Conservation (phyloP, 441 rosid species). For the Gossypium trilobum region DNA sequence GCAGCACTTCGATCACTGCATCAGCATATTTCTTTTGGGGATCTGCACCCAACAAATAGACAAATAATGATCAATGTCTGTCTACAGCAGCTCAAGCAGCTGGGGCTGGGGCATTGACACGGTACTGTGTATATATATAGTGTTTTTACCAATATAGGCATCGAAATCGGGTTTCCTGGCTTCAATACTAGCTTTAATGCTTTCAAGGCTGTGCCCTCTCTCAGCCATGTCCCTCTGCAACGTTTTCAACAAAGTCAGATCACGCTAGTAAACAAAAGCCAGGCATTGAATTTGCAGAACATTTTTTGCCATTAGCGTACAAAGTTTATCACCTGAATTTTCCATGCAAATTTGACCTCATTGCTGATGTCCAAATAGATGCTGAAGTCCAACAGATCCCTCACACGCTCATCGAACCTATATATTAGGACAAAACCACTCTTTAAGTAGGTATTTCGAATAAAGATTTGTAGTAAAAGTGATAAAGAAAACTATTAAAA, state of each 20-base stretch:
- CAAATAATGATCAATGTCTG: not conserved
- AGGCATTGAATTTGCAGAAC: not conserved
- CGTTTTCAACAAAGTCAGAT: conserved; percentile 2
- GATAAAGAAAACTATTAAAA: not conserved
- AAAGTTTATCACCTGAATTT: conserved; percentile 57
- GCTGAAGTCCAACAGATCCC: conserved; percentile 83
- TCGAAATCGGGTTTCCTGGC: conserved; percentile 92
- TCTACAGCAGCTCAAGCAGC: not conserved
- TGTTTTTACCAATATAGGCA: conserved; percentile 68
- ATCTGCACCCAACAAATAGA: conserved; percentile 35
- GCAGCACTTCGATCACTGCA: conserved; percentile 88
- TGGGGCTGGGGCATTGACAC: not conserved
- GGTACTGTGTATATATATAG: not conserved
- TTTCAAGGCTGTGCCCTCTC: conserved; percentile 94
- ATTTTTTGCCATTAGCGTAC: not conserved
- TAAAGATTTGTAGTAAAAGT: not conserved
- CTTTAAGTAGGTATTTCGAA: not conserved
- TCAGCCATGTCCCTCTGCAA: conserved; percentile 95
- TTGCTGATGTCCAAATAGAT: conserved; percentile 95
- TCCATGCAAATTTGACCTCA: conserved; percentile 96
- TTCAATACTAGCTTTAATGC: conserved; percentile 91
- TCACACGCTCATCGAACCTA: conserved; percentile 83
- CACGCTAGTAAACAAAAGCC: not conserved
- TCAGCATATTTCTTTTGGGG: conserved; percentile 93
- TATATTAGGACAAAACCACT: not conserved